phyloP scores from a whole-genome alignment of 805 yeast genomes.

The Candida glaebosa region DNA sequence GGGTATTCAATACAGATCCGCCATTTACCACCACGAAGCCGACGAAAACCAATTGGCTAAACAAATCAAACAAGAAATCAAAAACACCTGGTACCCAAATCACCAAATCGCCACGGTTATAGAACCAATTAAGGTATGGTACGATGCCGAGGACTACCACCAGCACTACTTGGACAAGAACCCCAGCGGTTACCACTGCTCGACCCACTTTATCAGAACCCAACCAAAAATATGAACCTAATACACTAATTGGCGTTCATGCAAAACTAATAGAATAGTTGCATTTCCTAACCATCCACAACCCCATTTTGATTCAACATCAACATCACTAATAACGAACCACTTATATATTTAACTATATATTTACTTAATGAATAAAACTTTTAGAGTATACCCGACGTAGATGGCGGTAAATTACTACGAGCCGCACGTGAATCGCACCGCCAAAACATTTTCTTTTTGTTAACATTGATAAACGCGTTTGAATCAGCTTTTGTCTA shows the following conservation, averaged over 20 bases:
- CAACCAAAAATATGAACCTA: slow-evolving; percentile 40
- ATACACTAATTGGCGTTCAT: background rate
- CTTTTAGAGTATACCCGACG: background rate
- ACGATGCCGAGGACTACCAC: slow-evolving; percentile 96
- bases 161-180: slow-evolving; percentile 77
- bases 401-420: background rate
- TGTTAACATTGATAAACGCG: slow-evolving; percentile 1
- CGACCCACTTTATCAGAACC: slow-evolving; percentile 78
- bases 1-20: slow-evolving; percentile 91
- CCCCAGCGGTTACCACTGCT: slow-evolving; percentile 87
- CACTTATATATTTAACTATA: background rate
- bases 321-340: background rate
- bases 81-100: slow-evolving; percentile 72
- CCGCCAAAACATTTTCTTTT: too few relatives aligned
- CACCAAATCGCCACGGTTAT: slow-evolving; percentile 67
- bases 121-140: slow-evolving; percentile 65
- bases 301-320: background rate
- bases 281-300: background rate
- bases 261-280: background rate
- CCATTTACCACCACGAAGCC: slow-evolving; percentile 61
- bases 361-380: background rate
- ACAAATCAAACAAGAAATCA: slow-evolving; percentile 49
- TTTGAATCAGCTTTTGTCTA: too few relatives aligned
- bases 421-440: too few relatives aligned
- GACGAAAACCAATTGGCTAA: slow-evolving; percentile 46